Percentiles rank a stretch among this genome's conserved stretches.
phyloP scores from a whole-genome alignment of 2,329 filamentous ascomycete genomes.

The Aschersonia sp. region DNA sequence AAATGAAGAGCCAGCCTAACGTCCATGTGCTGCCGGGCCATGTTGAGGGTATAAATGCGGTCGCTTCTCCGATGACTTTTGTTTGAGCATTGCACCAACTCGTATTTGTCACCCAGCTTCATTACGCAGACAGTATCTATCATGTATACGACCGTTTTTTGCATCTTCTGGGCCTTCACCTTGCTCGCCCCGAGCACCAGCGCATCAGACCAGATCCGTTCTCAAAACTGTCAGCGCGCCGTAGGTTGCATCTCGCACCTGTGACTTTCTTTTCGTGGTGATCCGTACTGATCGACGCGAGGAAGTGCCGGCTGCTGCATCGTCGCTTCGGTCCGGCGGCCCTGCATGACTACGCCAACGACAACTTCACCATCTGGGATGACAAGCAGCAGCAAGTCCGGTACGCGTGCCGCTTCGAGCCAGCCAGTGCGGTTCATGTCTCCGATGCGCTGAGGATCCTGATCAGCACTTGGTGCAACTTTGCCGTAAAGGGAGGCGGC shows the following conservation, averaged over 20 bases:
- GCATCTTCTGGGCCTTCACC: neutral
- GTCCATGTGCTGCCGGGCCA: neutral
- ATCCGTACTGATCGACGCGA: neutral
- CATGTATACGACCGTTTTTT: neutral
- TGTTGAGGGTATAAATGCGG: neutral
- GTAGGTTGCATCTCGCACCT: neutral
- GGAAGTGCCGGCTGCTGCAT: neutral
- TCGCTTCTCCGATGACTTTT: neutral
- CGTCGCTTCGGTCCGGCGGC: neutral
- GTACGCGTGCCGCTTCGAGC: slow-evolving; percentile 7
- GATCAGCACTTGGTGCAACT: slow-evolving; percentile 5
- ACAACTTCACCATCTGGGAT: slow-evolving; percentile 8
- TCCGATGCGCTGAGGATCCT: slow-evolving; percentile 2
- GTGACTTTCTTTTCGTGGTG: neutral
- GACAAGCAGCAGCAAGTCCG: slow-evolving; percentile 7
- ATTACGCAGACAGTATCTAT: neutral
- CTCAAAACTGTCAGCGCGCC: neutral
- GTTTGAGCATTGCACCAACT: neutral
- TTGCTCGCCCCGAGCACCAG: neutral
- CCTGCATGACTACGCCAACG: neutral
- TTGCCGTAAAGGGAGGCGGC: slow-evolving; percentile 7
- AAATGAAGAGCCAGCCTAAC: neutral
- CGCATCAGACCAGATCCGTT: neutral
- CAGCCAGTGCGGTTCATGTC: slow-evolving; percentile 4
- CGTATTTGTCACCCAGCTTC: neutral